Conservation (phyloP, 73 alveolate genomes). For the Uronychia binucleata region DNA sequence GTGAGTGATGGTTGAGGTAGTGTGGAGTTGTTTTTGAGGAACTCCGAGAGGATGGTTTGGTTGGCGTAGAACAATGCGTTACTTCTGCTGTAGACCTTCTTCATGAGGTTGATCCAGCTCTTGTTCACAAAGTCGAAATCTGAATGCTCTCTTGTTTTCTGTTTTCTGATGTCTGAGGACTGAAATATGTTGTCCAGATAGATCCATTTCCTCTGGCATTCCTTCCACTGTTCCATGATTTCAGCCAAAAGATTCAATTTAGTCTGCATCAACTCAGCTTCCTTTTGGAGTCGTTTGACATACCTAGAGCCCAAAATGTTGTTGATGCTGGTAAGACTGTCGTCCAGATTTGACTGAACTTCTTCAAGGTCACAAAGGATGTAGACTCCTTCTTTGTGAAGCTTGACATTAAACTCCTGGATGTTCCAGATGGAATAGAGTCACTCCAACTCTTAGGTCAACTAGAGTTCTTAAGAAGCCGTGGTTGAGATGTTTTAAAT, state of each 20-base stretch:
- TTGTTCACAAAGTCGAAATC: constrained; percentile 69
- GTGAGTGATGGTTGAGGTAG: no score
- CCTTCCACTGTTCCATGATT: constrained; percentile 98
- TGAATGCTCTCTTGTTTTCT: constrained; percentile 63
- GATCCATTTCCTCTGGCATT: constrained; percentile 98
- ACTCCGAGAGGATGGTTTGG: constrained; percentile 6
- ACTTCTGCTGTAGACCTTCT: constrained; percentile 64
- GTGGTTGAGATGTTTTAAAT: constrained; percentile 65
- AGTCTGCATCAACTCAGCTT: constrained; percentile 90
- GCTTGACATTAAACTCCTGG: constrained; percentile 84
- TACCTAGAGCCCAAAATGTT: constrained; percentile 89
- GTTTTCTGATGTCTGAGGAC: constrained; percentile 80
- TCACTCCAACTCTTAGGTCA: constrained; percentile 83
- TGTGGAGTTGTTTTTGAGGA: constrained; percentile 15
- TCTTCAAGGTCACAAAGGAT: constrained; percentile 91
- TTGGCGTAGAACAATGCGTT: background rate
- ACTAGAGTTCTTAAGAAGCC: constrained; percentile 83
- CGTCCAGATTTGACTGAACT: constrained; percentile 88
- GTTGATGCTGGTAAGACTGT: constrained; percentile 85
- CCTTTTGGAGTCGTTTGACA: constrained; percentile 85
- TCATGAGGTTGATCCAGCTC: constrained; percentile 73
- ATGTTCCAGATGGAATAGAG: constrained; percentile 86
- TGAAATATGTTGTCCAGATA: constrained; percentile 89
- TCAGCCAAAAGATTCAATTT: constrained; percentile 77
- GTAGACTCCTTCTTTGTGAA: constrained; percentile 75